Percentiles rank a stretch among this genome's conserved stretches.
These are phyloP conservation scores for Sordariomycetes sp. DNA, from an alignment of 2,329 filamentous ascomycete species.

Conservation along the genomic window DNA sequence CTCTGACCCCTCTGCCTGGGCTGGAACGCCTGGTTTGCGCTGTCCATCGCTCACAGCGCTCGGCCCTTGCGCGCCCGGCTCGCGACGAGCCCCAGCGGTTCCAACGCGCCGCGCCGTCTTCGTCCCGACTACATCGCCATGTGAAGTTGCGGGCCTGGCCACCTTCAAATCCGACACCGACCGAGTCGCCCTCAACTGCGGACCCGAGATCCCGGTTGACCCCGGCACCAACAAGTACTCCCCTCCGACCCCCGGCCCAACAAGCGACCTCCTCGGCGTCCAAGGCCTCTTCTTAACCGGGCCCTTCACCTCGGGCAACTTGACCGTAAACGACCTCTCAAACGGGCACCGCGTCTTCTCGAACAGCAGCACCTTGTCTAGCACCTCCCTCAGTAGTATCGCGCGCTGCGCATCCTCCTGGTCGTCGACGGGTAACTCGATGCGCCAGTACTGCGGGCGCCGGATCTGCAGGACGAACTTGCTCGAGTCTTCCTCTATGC, in stretches of 20 bases:
- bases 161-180: not conserved
- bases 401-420: conserved; percentile 36
- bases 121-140: not conserved
- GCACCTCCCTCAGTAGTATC: conserved; percentile 52
- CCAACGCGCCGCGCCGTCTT: not conserved
- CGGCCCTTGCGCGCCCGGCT: not conserved
- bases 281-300: conserved; percentile 57
- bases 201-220: not conserved
- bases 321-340: conserved; percentile 59
- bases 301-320: conserved; percentile 53
- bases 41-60: not conserved
- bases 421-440: conserved; percentile 61
- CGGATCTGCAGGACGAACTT: conserved; percentile 79
- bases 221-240: not conserved
- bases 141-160: not conserved
- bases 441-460: conserved; percentile 76
- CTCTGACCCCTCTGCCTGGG: not conserved
- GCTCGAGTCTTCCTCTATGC: conserved; percentile 67
- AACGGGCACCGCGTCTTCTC: conserved; percentile 86
- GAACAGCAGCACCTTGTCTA: conserved; percentile 65
- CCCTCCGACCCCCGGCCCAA: not conserved
- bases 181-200: not conserved
- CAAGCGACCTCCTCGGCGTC: conserved; percentile 12
- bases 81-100: not conserved
- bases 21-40: not conserved